Base-by-base conservation (phyloP, 805 yeast genomes). In the Zygotorulaspora sp. region DNA sequence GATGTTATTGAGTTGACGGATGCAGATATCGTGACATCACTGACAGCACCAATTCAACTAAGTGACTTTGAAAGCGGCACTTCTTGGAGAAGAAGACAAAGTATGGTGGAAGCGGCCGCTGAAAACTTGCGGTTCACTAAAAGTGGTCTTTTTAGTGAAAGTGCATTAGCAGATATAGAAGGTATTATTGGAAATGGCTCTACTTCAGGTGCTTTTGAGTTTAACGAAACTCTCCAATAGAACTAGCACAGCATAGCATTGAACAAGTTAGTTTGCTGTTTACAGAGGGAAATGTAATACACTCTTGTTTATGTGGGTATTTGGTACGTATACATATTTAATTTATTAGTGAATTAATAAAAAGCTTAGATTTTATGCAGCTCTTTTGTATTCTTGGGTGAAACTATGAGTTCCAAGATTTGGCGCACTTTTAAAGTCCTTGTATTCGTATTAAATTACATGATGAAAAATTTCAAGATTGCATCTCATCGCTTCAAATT, bases 81-180 rank as follows among this genome's bases (percentile, higher is more conserved):
- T 1, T 52, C 58, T 26, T 61, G 66, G 55, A 58, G 77, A 51
- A 72, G 88, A 56, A 68, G 84, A 49, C 80, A 81, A 33, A 78
- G 85, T 41, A 71, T 77, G 36, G 82, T 70, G 2, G 92, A 83
- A 50, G 89, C 92, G 3, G 81, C 80, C 6, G 74, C 78, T 7
- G 90, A 83, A 55, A 89, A 89, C 8, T 66, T 78, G 49, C 67
- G 90, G 45, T 78, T 81, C 13, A 84, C 94, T 0, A 82, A 76
- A 51, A 75, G 77, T 45, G 94, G 94, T 4, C 62, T 84, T 39
- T 83, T 83, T 57, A 80, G 83, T 54, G 92, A 83, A 57, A 76
- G 75, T 42, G 79, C 86, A 2, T 59, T 84, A 51, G 78, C 78
- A 7, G 85, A 80, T 52, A 85, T 84, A 27, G 92, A 84, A 53